Evolutionary conservation across 1,139 yeast species (phyloP), one percentile per base, ranked within the genome.

Genomic region (Casaregolazyma lundiana): DNA sequence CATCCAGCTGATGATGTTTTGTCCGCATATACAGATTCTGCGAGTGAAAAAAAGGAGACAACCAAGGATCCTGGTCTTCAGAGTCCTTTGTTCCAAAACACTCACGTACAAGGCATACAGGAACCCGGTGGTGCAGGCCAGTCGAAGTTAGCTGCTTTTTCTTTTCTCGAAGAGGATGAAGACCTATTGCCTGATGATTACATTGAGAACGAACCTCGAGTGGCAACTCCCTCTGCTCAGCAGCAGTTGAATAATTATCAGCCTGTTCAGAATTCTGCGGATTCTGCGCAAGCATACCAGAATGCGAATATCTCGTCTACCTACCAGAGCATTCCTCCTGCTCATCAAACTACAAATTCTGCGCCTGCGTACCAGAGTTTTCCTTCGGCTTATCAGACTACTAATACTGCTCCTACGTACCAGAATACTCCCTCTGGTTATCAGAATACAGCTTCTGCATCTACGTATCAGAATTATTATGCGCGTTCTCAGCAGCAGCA

Each of bases 81-180:
- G 7, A n/a, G 18, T 8, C 30, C 40, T 3, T 17, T 20, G 29
- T 21, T 26, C 13, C 30, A 18, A 5, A 15, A 38, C 6, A 17
- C 29, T 32, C 36, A 17, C 2, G 34, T 24, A 6, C 26, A 38
- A 8, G n/a, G 19, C 15, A 13, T 21, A 13, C 21, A 11, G 21
- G 34, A 40, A 9, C 11, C 32, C 15, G 26, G 35, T 11, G 15
- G 15, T 6, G 26, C 40, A 22, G 16, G 26, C 8, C 38, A 21
- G 19, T 26, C 44, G 3, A 16, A 21, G n/a, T 45, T 56, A 4
- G 40, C 50, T 32, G 49, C 60, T 4, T 55, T 72, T 38, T 69
- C 72, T 8, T 70, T 74, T 49, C 56, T 72, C 54, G 76, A 70
- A n/a, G 64, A 70, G 42, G 82, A 77, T 47, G 79, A 75, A 45